Evolutionary conservation across 2,329 filamentous ascomycete genomes (phyloP).

Genomic region (Paraconiothyrium sp.): DNA sequence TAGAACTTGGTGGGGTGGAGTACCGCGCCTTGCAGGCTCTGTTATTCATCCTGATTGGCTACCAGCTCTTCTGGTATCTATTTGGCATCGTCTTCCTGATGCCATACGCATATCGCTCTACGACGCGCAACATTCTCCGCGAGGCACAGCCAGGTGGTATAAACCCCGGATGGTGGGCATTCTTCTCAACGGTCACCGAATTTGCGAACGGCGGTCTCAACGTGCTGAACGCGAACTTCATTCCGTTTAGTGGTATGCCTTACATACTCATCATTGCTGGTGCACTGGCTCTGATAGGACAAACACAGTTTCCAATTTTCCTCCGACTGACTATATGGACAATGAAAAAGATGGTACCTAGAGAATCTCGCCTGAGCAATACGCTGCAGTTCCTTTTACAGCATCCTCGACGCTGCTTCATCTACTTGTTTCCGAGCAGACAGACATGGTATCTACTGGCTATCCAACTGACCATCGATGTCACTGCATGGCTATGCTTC

Average conservation of each 20-base stretch:
- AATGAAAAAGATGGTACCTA: slow-evolving; percentile 60
- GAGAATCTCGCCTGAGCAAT: slow-evolving; percentile 51
- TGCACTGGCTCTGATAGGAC: slow-evolving; percentile 61
- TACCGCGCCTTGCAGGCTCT: slow-evolving; percentile 62
- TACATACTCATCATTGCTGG: slow-evolving; percentile 60
- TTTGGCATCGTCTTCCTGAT: slow-evolving; percentile 61
- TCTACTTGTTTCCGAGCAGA: slow-evolving; percentile 69
- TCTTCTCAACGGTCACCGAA: slow-evolving; percentile 61
- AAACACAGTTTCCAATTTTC: slow-evolving; percentile 67
- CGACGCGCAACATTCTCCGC: slow-evolving; percentile 53
- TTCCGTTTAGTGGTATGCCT: slow-evolving; percentile 63
- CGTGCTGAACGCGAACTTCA: slow-evolving; percentile 67
- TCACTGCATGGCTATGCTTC: slow-evolving; percentile 72
- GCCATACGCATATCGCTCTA: slow-evolving; percentile 53
- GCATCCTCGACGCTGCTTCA: slow-evolving; percentile 71
- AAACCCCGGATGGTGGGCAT: slow-evolving; percentile 44
- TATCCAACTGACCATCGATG: slow-evolving; percentile 67
- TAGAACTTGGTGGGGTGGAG: slow-evolving; percentile 62
- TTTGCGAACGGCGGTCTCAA: slow-evolving; percentile 64
- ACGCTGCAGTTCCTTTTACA: slow-evolving; percentile 68
- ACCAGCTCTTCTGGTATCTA: slow-evolving; percentile 43
- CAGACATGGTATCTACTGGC: slow-evolving; percentile 68
- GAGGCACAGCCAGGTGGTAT: slow-evolving; percentile 48
- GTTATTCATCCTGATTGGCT: slow-evolving; percentile 57
- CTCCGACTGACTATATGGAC: slow-evolving; percentile 68